Percentiles rank a stretch among this genome's conserved stretches.
Evolutionary conservation across 2,329 filamentous ascomycete genomes (phyloP).

Genomic region (Diplodia corticola): DNA sequence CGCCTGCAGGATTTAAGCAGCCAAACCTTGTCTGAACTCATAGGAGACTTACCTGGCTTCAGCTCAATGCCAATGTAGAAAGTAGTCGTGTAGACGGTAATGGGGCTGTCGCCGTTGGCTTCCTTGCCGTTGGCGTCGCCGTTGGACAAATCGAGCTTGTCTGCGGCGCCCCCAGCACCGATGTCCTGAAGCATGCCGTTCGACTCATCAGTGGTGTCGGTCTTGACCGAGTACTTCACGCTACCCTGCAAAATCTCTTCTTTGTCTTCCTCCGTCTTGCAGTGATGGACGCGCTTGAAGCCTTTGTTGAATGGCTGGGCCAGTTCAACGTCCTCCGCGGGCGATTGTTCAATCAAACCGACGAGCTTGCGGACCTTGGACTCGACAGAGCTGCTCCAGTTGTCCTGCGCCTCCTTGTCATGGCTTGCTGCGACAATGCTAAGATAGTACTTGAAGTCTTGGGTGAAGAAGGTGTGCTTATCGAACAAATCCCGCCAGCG

Average conservation of each 20-base stretch:
- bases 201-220: conserved; percentile 39
- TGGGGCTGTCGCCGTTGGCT: conserved; percentile 44
- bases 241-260: conserved; percentile 63
- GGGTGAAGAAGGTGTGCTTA: conserved; percentile 90
- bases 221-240: conserved; percentile 59
- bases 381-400: conserved; percentile 90
- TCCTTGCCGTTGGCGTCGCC: conserved; percentile 47
- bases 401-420: conserved; percentile 78
- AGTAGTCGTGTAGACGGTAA: conserved; percentile 78
- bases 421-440: conserved; percentile 81
- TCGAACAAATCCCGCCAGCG: conserved; percentile 86
- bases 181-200: conserved; percentile 54
- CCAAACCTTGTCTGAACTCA: conserved; percentile 26
- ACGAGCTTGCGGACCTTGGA: conserved; percentile 89
- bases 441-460: conserved; percentile 93
- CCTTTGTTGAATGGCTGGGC: conserved; percentile 93
- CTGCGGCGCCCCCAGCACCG: conserved; percentile 48
- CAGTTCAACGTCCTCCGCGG: conserved; percentile 67
- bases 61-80: conserved; percentile 92
- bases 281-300: conserved; percentile 79
- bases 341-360: conserved; percentile 75
- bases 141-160: conserved; percentile 30
- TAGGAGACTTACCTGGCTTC: conserved; percentile 61
- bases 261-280: conserved; percentile 61
- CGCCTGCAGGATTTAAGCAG: conserved; percentile 52